Base-by-base conservation (phyloP, 306 rosid genomes). In the Hippophae tibetana region DNA sequence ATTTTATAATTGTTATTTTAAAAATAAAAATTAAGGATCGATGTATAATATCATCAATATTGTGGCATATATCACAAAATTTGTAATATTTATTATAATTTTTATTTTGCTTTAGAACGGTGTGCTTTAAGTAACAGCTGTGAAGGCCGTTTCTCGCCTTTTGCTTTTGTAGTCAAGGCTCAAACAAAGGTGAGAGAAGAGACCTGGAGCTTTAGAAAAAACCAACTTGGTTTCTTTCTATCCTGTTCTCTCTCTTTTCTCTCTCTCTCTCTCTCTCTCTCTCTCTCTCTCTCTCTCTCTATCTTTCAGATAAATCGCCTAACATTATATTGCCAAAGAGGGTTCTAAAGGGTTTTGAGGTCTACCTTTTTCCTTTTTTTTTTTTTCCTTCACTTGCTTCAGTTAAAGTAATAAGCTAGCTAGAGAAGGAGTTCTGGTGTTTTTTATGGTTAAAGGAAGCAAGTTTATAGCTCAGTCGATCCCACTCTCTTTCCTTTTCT, bases 121-220 rank as follows among this genome's bases (percentile, higher is more conserved):
- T 67, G 72, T 47, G 72, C 53, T 49, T 52, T 14, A 52, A 63
- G 82, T 73, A 82, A 80, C 82, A 76, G 84, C 77, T 73, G 88
- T 76, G 82, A 69, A 61, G 74, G 80, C 84, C 72, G 86, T 83
- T 85, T 83, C 79, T 58, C 75, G 67, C 75, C 86, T 89, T 85
- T 89, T 66, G 78, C 95, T 89, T 86, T 86, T 69, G 78, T 82
- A 84, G 97, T 89, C 89, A 86, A 86, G 95, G 64, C 74, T 31
- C 38, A 31, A 31, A 31, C 38, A 31, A 31, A 31, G 38, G 92
- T 68, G 76, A 72, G 9, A 50, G 47, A 78, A 56, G 69, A 55
- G 51, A 48, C 38, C 38, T 31, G 5, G 38, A 50, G 51, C 63
- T 69, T 58, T 51, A 47, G 65, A 31, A 43, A 27, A 52, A 31